Evolutionary conservation across 345 rosid species (phyloP).

Genomic region (Acer negundo): DNA sequence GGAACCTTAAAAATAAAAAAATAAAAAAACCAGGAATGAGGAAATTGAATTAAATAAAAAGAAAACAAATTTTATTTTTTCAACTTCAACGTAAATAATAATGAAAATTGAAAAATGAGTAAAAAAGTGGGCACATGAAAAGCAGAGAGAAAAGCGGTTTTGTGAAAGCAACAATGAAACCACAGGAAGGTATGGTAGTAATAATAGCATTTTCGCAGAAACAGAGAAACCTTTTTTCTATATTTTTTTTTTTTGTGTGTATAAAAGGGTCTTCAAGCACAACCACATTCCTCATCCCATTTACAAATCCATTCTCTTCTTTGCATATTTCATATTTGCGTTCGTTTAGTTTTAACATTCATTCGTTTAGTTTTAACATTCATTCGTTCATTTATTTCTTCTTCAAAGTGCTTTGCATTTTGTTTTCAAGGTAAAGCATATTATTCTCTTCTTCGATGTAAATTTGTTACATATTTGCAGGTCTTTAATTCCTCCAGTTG

Average conservation of each 20-base stretch:
- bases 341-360: not conserved
- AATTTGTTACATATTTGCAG: not conserved
- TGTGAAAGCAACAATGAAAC: conserved; percentile 34
- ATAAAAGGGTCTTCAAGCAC: conserved; percentile 8
- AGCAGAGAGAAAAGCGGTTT: conserved; percentile 37
- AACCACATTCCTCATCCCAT: conserved; percentile 3
- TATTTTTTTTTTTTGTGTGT: not conserved
- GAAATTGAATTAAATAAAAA: not conserved
- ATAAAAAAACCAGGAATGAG: not conserved
- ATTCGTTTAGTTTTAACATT: not conserved
- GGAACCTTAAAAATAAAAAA: not conserved
- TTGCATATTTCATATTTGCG: conserved; percentile 3
- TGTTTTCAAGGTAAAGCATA: conserved; percentile 11
- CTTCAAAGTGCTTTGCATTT: not conserved
- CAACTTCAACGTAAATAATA: not conserved
- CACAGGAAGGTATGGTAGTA: conserved; percentile 34
- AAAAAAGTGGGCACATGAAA: conserved; percentile 1
- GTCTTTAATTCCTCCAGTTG: not conserved
- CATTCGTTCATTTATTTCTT: not conserved
- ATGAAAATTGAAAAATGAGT: too few relatives aligned
- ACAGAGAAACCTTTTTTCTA: not conserved
- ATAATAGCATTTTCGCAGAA: conserved; percentile 16
- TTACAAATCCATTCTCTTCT: not conserved
- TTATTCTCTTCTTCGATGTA: not conserved
- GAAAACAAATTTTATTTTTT: not conserved